Percentiles rank a stretch among this genome's conserved stretches.
Evolutionary conservation across 345 rosid species (phyloP).

Genomic region (Acer yangbiense): DNA sequence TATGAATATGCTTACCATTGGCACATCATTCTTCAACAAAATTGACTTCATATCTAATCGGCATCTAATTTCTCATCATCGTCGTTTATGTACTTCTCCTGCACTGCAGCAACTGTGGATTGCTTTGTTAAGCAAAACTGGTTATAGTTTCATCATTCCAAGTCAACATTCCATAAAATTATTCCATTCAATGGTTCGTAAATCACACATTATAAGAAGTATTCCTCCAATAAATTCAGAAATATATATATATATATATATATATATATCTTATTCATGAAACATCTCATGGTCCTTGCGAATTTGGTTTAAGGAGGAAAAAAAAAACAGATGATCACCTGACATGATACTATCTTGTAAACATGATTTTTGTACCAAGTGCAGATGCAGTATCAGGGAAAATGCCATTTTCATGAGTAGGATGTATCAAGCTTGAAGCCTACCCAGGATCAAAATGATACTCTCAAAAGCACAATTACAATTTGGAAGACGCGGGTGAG

Average conservation of each 20-base stretch:
- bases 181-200: neutral
- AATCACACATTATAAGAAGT: neutral
- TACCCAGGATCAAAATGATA: neutral
- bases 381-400: neutral
- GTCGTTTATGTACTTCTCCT: constrained; percentile 69
- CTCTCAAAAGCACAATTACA: neutral
- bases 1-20: neutral
- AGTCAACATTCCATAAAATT: neutral
- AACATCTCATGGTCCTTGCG: neutral
- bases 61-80: constrained; percentile 34
- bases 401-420: neutral
- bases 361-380: neutral
- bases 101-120: constrained; percentile 63
- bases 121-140: constrained; percentile 48
- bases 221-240: neutral
- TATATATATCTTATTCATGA: neutral
- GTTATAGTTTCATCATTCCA: neutral
- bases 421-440: neutral
- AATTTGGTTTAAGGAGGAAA: neutral
- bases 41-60: neutral
- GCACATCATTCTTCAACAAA: neutral
- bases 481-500: neutral
- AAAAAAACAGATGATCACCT: neutral
- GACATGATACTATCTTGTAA: neutral
- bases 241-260: no score